These are phyloP conservation scores for Amaranthus cruentus DNA, from an alignment of 148 eudicot species.

Conservation along the genomic window DNA sequence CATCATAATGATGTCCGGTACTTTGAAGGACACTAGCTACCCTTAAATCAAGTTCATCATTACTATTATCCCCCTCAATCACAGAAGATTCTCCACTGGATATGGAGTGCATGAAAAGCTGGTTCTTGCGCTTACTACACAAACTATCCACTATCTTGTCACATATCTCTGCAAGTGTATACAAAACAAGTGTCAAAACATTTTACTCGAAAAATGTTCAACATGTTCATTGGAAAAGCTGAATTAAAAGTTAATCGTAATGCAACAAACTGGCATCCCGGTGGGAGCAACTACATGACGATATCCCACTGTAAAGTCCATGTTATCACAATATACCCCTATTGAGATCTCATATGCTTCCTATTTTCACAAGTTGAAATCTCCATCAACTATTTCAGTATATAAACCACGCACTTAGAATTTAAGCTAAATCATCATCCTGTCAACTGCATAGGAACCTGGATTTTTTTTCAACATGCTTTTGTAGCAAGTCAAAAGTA, in stretches of 20 bases:
- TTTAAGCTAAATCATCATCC: neutral
- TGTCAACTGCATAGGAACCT: neutral
- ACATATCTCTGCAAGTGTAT: constrained; percentile 55
- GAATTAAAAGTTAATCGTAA: neutral
- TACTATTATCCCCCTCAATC: constrained; percentile 51
- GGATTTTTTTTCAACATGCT: neutral
- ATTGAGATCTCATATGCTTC: neutral
- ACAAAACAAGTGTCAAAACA: neutral
- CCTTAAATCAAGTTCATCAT: constrained; percentile 85
- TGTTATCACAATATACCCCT: neutral
- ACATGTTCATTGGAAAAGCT: neutral
- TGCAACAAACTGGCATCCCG: neutral
- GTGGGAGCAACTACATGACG: neutral
- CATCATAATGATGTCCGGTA: constrained; percentile 92
- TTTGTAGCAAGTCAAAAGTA: neutral
- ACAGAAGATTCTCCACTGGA: constrained; percentile 63
- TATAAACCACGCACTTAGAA: neutral
- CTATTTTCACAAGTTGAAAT: neutral
- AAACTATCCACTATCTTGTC: constrained; percentile 88
- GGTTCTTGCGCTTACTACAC: constrained; percentile 70
- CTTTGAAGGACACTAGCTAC: constrained; percentile 91
- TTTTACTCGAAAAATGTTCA: neutral
- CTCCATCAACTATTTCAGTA: neutral
- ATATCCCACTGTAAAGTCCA: neutral
- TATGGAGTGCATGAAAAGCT: constrained; percentile 55